Evolutionary conservation across 2,329 filamentous ascomycete genomes (phyloP).

Genomic region (Hymenoscyphus fraxineus): DNA sequence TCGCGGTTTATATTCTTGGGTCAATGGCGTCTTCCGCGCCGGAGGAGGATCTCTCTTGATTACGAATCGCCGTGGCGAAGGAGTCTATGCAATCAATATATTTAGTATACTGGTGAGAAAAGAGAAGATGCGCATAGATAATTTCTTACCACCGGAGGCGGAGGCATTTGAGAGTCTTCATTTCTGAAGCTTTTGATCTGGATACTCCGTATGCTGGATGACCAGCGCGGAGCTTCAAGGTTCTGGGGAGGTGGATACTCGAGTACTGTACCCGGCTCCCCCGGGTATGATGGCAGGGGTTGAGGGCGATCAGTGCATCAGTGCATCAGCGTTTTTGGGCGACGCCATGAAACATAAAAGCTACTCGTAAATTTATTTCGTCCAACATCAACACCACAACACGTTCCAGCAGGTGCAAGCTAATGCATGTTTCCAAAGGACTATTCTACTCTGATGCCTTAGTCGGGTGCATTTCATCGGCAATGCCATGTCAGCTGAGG

Average conservation of each 20-base stretch:
- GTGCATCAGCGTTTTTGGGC: neutral
- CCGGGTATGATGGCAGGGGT: neutral
- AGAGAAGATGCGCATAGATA: neutral
- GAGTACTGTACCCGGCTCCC: too few species aligned
- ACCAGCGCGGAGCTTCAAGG: neutral
- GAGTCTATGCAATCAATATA: slow-evolving; percentile 30
- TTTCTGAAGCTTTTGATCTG: slow-evolving; percentile 11
- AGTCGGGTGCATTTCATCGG: neutral
- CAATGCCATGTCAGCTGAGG: neutral
- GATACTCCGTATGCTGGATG: neutral
- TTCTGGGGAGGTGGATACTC: too few species aligned
- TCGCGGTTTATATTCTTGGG: slow-evolving; percentile 20
- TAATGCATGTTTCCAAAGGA: neutral
- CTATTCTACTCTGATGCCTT: neutral
- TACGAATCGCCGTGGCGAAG: slow-evolving; percentile 38
- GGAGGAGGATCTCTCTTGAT: slow-evolving; percentile 29
- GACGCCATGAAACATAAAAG: neutral
- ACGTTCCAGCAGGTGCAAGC: neutral
- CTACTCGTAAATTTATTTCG: neutral
- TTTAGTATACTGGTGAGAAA: neutral
- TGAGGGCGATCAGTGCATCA: neutral
- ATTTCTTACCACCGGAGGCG: slow-evolving; percentile 33
- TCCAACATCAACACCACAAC: neutral
- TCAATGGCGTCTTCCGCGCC: slow-evolving; percentile 21
- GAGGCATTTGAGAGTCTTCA: slow-evolving; percentile 29